These are phyloP conservation scores for Hanseniaspora hatyaiensis DNA, from an alignment of 805 yeast species.

Conservation along the genomic window DNA sequence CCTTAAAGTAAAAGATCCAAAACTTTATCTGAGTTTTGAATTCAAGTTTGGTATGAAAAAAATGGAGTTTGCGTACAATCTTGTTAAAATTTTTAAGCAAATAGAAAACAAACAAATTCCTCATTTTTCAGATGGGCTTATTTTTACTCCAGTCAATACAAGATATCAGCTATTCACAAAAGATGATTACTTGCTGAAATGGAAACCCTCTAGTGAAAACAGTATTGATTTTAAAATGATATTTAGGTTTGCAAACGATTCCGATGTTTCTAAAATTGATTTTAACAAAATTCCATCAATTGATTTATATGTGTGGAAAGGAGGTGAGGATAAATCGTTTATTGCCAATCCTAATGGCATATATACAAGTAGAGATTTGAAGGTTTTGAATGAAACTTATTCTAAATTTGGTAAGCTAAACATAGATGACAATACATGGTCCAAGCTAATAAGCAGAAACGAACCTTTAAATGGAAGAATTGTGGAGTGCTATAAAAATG, in stretches of 20 bases:
- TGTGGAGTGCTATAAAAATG: conserved; percentile 68
- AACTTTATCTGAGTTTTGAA: conserved; percentile 63
- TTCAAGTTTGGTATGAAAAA: conserved; percentile 77
- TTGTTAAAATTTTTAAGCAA: conserved; percentile 61
- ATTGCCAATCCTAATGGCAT: conserved; percentile 27
- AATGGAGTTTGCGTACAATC: conserved; percentile 73
- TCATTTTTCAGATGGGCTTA: conserved; percentile 87
- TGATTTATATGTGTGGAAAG: conserved; percentile 67
- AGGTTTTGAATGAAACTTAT: conserved; percentile 37
- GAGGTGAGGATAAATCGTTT: conserved; percentile 34
- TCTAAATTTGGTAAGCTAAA: conserved; percentile 54
- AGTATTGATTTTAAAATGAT: conserved; percentile 77
- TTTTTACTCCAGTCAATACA: conserved; percentile 80
- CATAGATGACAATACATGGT: conserved; percentile 69
- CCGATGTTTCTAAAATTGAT: conserved; percentile 34
- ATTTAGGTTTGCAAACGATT: conserved; percentile 23
- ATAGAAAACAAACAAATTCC: conserved; percentile 49
- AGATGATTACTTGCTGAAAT: conserved; percentile 71
- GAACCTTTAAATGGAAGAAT: conserved; percentile 85
- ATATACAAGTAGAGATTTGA: conserved; percentile 26
- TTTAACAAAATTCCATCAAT: conserved; percentile 71
- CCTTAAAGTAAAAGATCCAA: conserved; percentile 58
- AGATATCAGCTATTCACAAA: conserved; percentile 78
- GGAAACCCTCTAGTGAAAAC: conserved; percentile 96
- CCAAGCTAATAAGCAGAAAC: conserved; percentile 47